A percentile compares a stretch with the other conserved stretches of the same genome.
phyloP scores from a whole-genome alignment of 1,284 basidiomycete species.

The Sphaerobolus stellatus region DNA sequence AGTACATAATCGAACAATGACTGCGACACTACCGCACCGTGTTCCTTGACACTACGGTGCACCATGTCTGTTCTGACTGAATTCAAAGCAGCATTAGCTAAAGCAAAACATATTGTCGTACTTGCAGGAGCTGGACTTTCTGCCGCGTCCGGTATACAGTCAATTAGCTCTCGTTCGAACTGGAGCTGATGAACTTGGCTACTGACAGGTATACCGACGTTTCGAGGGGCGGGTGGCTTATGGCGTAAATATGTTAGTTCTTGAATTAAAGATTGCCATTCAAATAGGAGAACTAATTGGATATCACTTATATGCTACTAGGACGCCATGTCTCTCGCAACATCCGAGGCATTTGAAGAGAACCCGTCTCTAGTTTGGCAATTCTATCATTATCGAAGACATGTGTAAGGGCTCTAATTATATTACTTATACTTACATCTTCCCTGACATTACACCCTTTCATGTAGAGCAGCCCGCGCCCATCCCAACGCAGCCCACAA shows the following conservation, averaged over 20 bases:
- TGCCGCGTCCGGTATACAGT: conserved; percentile 49
- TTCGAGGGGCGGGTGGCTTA: conserved; percentile 57
- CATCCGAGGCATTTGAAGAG: conserved; percentile 52
- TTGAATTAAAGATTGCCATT: not conserved
- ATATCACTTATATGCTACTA: conserved; percentile 25
- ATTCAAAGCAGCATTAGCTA: conserved; percentile 31
- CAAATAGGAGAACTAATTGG: not conserved
- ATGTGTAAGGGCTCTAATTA: conserved; percentile 37
- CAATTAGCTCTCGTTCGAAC: no score
- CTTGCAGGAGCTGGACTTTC: conserved; percentile 62
- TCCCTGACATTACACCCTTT: not conserved
- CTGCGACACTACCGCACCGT: no score
- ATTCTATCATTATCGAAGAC: conserved; percentile 61
- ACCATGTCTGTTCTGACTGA: no score
- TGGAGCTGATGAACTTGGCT: not conserved
- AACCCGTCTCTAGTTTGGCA: conserved; percentile 61
- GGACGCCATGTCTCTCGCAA: conserved; percentile 56
- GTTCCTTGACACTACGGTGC: no score
- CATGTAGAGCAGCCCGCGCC: conserved; percentile 44
- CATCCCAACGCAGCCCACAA: conserved; percentile 58
- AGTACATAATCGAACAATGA: no score
- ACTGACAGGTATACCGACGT: conserved; percentile 56
- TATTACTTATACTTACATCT: not conserved
- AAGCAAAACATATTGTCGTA: conserved; percentile 48
- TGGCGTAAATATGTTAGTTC: conserved; percentile 43